Conservation (phyloP, 169 alveolate species). For the Babesia divergens region DNA sequence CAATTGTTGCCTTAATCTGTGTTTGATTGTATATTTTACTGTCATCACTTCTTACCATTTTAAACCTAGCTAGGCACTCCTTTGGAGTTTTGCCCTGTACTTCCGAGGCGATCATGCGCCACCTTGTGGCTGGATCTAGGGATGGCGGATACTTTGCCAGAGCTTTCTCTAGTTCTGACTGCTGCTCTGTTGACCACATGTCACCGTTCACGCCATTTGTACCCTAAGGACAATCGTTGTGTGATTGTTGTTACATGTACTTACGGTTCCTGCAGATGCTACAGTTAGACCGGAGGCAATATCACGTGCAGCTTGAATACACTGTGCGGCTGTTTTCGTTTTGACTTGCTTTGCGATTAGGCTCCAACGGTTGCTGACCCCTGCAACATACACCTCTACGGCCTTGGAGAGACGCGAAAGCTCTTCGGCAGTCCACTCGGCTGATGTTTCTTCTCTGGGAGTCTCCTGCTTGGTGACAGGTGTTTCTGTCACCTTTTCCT, state of each 20-base stretch:
- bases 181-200: slow-evolving; percentile 23
- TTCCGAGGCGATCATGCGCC: slow-evolving; percentile 79
- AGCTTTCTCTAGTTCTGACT: slow-evolving; percentile 71
- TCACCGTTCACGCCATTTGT: neutral
- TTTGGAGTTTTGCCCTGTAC: slow-evolving; percentile 71
- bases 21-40: neutral
- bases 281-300: slow-evolving; percentile 37
- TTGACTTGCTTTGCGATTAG: slow-evolving; percentile 82
- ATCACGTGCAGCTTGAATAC: slow-evolving; percentile 85
- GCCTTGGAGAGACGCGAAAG: slow-evolving; percentile 84
- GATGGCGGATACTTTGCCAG: slow-evolving; percentile 76
- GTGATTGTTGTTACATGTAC: neutral
- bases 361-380: slow-evolving; percentile 87
- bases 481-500: neutral
- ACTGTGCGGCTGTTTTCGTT: slow-evolving; percentile 82
- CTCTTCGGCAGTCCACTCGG: slow-evolving; percentile 85
- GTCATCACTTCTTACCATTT: slow-evolving; percentile 33
- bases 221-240: neutral
- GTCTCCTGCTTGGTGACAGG: neutral
- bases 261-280: neutral
- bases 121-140: slow-evolving; percentile 72
- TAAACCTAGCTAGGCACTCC: slow-evolving; percentile 71
- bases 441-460: slow-evolving; percentile 25
- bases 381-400: slow-evolving; percentile 86
- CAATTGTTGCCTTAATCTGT: slow-evolving; percentile 30